Conservation (phyloP, 352 stramenopile genomes). For the Globisporangium mamillatum region DNA sequence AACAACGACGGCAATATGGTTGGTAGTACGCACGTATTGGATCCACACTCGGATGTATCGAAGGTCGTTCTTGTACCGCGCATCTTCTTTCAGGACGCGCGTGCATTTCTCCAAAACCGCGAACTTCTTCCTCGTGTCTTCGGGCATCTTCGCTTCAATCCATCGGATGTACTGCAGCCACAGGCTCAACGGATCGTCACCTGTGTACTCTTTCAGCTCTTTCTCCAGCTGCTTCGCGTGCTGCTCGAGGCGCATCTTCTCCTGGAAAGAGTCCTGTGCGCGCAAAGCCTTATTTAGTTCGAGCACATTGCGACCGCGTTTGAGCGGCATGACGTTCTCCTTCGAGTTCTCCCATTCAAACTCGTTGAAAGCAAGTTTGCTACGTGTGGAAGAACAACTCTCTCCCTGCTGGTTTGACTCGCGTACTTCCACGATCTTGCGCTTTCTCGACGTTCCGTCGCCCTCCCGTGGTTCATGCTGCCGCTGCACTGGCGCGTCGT, state of each 20-base stretch:
- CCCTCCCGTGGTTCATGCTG: slow-evolving; percentile 2
- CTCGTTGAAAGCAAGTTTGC: slow-evolving; percentile 19
- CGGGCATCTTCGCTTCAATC: slow-evolving; percentile 78
- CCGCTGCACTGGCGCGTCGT: not conserved
- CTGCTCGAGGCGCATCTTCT: slow-evolving; percentile 51
- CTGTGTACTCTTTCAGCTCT: slow-evolving; percentile 42
- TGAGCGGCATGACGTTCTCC: slow-evolving; percentile 87
- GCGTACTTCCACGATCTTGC: slow-evolving; percentile 34
- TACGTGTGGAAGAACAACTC: not conserved
- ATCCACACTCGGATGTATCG: slow-evolving; percentile 85
- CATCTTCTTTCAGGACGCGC: slow-evolving; percentile 56
- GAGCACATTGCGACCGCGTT: slow-evolving; percentile 69
- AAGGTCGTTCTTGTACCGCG: slow-evolving; percentile 73
- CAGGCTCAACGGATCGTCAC: slow-evolving; percentile 60
- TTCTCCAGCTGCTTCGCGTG: slow-evolving; percentile 52
- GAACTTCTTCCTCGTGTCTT: slow-evolving; percentile 83
- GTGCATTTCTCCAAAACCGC: slow-evolving; percentile 71
- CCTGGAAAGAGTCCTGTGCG: slow-evolving; percentile 61
- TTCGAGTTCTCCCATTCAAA: slow-evolving; percentile 87
- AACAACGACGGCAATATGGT: not conserved
- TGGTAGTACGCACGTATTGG: slow-evolving; percentile 69
- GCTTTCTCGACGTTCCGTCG: slow-evolving; percentile 22
- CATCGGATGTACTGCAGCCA: slow-evolving; percentile 80
- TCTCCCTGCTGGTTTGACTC: slow-evolving; percentile 14
- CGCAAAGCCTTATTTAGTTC: slow-evolving; percentile 76